These are phyloP conservation scores for Rosa hybrid DNA, from an alignment of 331 rosid genomes.

Conservation along the genomic window DNA sequence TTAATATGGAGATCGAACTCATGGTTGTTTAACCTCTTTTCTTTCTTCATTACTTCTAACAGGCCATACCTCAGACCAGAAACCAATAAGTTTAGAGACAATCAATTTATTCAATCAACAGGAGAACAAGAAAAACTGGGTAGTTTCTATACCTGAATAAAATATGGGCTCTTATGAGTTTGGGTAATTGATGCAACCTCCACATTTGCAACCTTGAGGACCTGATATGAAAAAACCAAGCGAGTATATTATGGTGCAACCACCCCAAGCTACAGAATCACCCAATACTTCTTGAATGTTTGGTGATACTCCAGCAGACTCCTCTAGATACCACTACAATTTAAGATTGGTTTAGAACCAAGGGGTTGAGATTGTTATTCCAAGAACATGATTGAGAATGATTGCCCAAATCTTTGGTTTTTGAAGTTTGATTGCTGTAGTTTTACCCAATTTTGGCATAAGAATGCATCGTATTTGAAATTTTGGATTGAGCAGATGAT, in stretches of 20 bases:
- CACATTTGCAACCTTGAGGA: constrained; percentile 91
- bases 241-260: constrained; percentile 91
- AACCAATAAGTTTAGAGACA: background rate
- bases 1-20: constrained; percentile 84
- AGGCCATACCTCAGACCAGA: constrained; percentile 46
- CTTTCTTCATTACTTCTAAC: constrained; percentile 92
- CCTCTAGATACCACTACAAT: constrained; percentile 83
- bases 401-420: background rate
- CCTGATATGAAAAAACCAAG: constrained; percentile 94
- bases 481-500: too few species aligned
- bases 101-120: background rate
- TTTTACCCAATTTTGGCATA: background rate
- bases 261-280: constrained; percentile 98
- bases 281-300: constrained; percentile 77
- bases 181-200: constrained; percentile 62
- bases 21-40: constrained; percentile 91
- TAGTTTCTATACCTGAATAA: constrained; percentile 54
- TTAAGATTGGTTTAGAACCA: constrained; percentile 24
- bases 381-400: background rate
- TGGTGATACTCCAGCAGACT: constrained; percentile 64
- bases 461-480: too few species aligned
- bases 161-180: constrained; percentile 58
- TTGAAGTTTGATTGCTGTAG: background rate
- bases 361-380: background rate
- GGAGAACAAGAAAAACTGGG: background rate